Evolutionary conservation across 2,329 filamentous ascomycete genomes (phyloP).

Genomic region (Colletotrichum costaricense): DNA sequence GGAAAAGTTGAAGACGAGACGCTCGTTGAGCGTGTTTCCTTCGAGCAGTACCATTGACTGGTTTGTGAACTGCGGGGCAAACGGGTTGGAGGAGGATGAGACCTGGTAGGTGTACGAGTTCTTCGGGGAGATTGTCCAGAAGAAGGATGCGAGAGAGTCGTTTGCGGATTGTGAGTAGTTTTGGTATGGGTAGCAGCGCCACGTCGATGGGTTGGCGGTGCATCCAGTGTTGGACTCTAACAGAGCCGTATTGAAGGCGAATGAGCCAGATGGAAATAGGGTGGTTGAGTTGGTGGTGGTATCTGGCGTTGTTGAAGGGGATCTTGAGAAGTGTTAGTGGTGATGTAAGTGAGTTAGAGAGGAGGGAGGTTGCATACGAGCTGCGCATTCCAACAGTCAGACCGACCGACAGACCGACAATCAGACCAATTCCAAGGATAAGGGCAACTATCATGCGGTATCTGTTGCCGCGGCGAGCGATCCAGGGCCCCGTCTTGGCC

Average conservation of each 20-base stretch:
- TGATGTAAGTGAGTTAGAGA: slow-evolving; percentile 7
- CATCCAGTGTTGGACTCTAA: slow-evolving; percentile 64
- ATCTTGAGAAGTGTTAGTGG: slow-evolving; percentile 11
- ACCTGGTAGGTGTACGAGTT: slow-evolving; percentile 59
- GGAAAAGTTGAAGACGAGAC: slow-evolving; percentile 67
- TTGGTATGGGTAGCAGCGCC: slow-evolving; percentile 70
- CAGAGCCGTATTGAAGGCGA: slow-evolving; percentile 69
- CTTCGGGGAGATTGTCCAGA: slow-evolving; percentile 67
- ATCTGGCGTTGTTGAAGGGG: not conserved
- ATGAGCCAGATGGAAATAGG: slow-evolving; percentile 71
- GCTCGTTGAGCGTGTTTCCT: slow-evolving; percentile 59
- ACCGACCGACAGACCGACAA: slow-evolving; percentile 52
- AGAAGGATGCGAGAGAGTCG: slow-evolving; percentile 66
- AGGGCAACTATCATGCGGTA: slow-evolving; percentile 46
- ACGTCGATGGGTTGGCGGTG: slow-evolving; percentile 67
- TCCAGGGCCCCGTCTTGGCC: slow-evolving; percentile 35
- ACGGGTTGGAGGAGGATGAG: slow-evolving; percentile 66
- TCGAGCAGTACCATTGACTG: slow-evolving; percentile 61
- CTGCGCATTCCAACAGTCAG: slow-evolving; percentile 52
- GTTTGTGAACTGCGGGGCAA: slow-evolving; percentile 67
- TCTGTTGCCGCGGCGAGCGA: slow-evolving; percentile 44
- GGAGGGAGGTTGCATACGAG: slow-evolving; percentile 42
- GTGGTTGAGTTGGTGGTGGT: slow-evolving; percentile 24
- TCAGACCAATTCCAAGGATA: slow-evolving; percentile 44
- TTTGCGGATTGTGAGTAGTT: slow-evolving; percentile 53